Conservation (phyloP, 106 monocot genomes). For the Alisma plantagoaquatica region DNA sequence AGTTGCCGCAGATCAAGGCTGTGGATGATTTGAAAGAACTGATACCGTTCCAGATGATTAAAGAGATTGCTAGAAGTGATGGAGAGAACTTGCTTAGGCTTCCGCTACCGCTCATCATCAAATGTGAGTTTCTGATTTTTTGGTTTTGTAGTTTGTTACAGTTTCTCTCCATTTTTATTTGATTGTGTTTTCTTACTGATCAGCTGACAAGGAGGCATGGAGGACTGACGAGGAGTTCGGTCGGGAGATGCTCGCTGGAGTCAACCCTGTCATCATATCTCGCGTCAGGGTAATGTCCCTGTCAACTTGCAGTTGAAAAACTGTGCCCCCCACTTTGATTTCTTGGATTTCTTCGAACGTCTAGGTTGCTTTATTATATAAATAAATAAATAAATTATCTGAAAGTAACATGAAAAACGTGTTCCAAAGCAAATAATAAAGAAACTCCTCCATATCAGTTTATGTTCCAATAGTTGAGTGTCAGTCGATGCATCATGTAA, state of each 20-base stretch:
- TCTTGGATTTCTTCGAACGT: too few species aligned
- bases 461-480: too few species aligned
- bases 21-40: conserved; percentile 22
- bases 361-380: too few species aligned
- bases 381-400: too few species aligned
- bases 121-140: conserved; percentile 24
- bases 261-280: conserved; percentile 37
- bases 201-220: conserved; percentile 38
- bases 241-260: conserved; percentile 46
- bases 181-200: too few species aligned
- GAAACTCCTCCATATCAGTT: too few species aligned
- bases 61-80: conserved; percentile 30
- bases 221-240: too few species aligned
- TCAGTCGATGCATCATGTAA: too few species aligned
- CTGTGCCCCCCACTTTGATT: background rate
- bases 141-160: background rate
- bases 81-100: conserved; percentile 35
- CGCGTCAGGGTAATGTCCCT: conserved; percentile 28
- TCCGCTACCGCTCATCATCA: conserved; percentile 46
- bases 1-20: conserved; percentile 22
- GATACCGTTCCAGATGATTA: conserved; percentile 48
- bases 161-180: background rate
- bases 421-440: too few species aligned
- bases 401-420: too few species aligned
- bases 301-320: background rate